A percentile compares a stretch with the other conserved stretches of the same genome.
Conservation (phyloP, 2,329 filamentous ascomycete species). For the Colletotrichum horii region DNA sequence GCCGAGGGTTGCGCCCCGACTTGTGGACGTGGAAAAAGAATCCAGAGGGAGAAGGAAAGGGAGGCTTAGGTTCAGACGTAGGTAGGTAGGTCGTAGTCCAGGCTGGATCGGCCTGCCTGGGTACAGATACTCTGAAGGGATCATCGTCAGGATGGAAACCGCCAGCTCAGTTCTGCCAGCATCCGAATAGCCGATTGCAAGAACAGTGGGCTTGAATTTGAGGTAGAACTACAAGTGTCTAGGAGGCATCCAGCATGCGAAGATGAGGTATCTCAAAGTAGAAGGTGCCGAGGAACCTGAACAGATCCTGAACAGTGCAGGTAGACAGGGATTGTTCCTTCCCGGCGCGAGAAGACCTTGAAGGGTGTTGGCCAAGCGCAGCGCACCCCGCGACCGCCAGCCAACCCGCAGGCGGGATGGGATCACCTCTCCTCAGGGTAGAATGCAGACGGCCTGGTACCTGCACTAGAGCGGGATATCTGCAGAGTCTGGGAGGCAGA, state of each 20-base stretch:
- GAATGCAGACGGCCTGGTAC: constrained; percentile 1
- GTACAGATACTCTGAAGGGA: background rate
- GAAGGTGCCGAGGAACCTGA: background rate
- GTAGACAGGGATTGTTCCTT: background rate
- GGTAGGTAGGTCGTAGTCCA: background rate
- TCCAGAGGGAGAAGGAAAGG: constrained; percentile 19
- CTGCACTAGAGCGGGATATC: constrained; percentile 2
- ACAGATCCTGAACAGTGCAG: background rate
- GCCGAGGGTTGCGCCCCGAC: background rate
- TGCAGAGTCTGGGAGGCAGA: background rate
- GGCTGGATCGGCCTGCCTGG: background rate
- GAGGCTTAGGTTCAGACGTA: background rate
- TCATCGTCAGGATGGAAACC: background rate
- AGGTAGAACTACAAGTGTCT: background rate
- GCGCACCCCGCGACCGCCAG: constrained; percentile 16
- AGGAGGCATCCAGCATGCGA: background rate
- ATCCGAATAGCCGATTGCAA: background rate
- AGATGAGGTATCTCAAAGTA: background rate
- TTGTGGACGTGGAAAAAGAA: constrained; percentile 5
- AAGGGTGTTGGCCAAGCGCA: constrained; percentile 4
- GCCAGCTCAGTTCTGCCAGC: background rate
- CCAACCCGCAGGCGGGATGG: constrained; percentile 3
- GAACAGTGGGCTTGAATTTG: background rate
- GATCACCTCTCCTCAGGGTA: background rate
- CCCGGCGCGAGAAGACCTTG: background rate